phyloP scores from a whole-genome alignment of 257 asterid genomes.

The Solanum arcanum region DNA sequence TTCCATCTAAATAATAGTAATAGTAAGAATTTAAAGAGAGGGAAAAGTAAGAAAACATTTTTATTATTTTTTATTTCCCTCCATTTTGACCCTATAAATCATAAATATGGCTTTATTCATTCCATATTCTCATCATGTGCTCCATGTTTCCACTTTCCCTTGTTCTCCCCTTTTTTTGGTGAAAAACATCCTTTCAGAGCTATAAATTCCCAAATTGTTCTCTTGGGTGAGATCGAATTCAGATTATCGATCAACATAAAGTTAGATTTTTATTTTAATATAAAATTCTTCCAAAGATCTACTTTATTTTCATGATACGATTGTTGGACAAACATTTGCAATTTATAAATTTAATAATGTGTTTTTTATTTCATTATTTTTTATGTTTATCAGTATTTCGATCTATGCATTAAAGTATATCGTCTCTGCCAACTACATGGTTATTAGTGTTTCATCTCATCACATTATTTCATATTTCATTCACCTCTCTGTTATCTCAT shows the following conservation, averaged over 20 bases:
- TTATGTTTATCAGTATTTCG: background rate
- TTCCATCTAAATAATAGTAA: no score
- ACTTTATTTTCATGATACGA: background rate
- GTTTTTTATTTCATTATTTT: background rate
- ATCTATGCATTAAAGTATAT: background rate
- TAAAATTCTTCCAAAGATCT: background rate
- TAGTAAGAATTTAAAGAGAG: no score
- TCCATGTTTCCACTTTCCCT: no score
- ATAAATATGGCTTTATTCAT: no score
- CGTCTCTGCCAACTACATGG: background rate
- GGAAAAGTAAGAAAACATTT: no score
- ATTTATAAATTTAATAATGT: background rate
- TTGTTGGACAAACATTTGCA: background rate
- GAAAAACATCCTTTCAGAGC: background rate
- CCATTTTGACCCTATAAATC: no score
- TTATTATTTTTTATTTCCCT: background rate
- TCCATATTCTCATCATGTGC: no score
- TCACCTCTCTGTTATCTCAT: no score
- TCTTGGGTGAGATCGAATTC: background rate
- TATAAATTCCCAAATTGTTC: no score
- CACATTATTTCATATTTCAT: background rate
- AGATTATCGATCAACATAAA: background rate
- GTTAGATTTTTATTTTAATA: background rate
- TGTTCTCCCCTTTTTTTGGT: background rate
- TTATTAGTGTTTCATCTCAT: background rate